Evolutionary conservation across 2,329 filamentous ascomycete genomes (phyloP).

Genomic region (Fusarium goolgardi): DNA sequence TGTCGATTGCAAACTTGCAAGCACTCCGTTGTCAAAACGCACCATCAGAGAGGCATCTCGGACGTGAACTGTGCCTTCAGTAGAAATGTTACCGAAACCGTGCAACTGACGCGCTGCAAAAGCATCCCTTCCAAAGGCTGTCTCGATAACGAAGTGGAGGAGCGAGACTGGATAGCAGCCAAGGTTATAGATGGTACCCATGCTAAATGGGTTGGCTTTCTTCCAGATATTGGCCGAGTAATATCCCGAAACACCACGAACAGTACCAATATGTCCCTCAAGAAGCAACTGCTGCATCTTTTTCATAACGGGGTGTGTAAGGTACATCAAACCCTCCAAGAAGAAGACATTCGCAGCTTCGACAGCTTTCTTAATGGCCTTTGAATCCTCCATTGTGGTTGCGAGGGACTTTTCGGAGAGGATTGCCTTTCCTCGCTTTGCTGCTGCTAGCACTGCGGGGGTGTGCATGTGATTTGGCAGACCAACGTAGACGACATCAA

Average conservation of each 20-base stretch:
- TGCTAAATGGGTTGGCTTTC: slow-evolving; percentile 18
- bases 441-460: slow-evolving; percentile 16
- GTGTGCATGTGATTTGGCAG: slow-evolving; percentile 28
- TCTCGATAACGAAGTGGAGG: slow-evolving; percentile 4
- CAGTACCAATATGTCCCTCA: slow-evolving; percentile 1
- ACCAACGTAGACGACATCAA: slow-evolving; percentile 21
- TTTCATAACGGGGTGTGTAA: slow-evolving; percentile 11
- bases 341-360: slow-evolving; percentile 7
- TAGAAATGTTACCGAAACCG: slow-evolving; percentile 12
- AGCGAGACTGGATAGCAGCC: slow-evolving; percentile 16
- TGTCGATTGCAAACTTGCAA: slow-evolving; percentile 14
- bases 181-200: slow-evolving; percentile 13
- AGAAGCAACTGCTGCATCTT: slow-evolving; percentile 7
- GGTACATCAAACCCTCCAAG: slow-evolving; percentile 14
- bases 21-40: slow-evolving; percentile 8
- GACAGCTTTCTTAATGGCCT: neutral
- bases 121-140: neutral
- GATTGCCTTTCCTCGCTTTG: slow-evolving; percentile 23
- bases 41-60: slow-evolving; percentile 19
- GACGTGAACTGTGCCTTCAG: neutral
- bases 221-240: slow-evolving; percentile 25
- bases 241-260: slow-evolving; percentile 9
- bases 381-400: slow-evolving; percentile 13
- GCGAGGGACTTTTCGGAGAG: slow-evolving; percentile 18
- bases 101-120: slow-evolving; percentile 5